Base-by-base conservation (phyloP, 768 basidiomycete species). In the Kwoniella bestiolae region DNA sequence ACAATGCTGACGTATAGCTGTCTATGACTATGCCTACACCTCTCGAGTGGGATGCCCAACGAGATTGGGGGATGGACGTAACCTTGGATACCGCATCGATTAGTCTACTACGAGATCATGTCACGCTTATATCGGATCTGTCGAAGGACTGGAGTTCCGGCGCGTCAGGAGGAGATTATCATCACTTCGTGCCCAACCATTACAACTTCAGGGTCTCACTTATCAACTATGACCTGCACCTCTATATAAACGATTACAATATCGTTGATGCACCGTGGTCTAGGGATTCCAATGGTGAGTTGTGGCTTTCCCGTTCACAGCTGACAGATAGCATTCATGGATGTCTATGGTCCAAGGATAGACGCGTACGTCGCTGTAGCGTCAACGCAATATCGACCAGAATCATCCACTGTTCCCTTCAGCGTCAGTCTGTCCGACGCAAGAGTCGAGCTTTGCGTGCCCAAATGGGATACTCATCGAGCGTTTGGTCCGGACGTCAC, bases 211-310 rank as follows among this genome's bases (percentile, higher is more conserved):
- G 89, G 53, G 69, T 96, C 52, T 85, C 87, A 61, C 80, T 97
- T 64, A 84, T 88, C 76, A 87, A 92, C 73, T 94, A 88, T 80
- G 85, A 87, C 64, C 77, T 95, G 55, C 89, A 90, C 71, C 78
- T 91, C 26, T 94, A 91, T 76, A 87, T 91, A 56, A 98, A 98
- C 76, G 95, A 98, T 80, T 92, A 93, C 75, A 98, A 98, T 76
- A 92, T 98, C 76, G 91, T 98, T 55, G 92, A 96, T 83, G 91
- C 90, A 66, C 92, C 94, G 2, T 82, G 89, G 34, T 83, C 88
- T 62, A 83, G 82, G 61, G 90, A 92, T n/a, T 90, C 92, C 71
- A 97, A 98, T 78, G 88, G 93, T 93, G 73, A 60, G 80, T 68
- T 25, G 21, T 6, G 25, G 16, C 29, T 12, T 14, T 21, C 80